These are phyloP conservation scores for Suhomyces sp. DNA, from an alignment of 805 yeast species.

Conservation along the genomic window DNA sequence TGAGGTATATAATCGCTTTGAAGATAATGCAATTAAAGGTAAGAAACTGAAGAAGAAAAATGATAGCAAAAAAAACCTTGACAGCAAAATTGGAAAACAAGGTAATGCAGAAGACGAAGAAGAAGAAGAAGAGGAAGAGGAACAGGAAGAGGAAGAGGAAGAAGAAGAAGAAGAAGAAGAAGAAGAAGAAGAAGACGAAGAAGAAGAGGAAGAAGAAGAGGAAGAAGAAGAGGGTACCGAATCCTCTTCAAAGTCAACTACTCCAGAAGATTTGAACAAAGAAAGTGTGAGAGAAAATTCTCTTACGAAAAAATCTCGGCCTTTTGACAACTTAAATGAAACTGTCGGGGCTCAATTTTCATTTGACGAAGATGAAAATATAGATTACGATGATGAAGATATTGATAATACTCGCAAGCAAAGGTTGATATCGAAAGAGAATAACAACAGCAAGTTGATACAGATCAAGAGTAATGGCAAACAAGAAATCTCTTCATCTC, in stretches of 20 bases:
- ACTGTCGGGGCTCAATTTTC: constrained; percentile 11
- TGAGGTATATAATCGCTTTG: constrained; percentile 8
- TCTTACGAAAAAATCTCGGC: constrained; percentile 6
- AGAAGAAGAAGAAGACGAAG: background rate
- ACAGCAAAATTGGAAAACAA: background rate
- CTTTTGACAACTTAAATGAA: constrained; percentile 7
- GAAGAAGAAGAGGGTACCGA: background rate
- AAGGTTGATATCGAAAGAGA: constrained; percentile 23
- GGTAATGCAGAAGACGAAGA: constrained; percentile 4
- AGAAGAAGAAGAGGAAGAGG: constrained; percentile 5
- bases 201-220: background rate
- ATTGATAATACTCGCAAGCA: constrained; percentile 24
- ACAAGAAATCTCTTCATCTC: constrained; percentile 23
- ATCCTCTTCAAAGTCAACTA: too few relatives aligned
- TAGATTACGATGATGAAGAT: constrained; percentile 14
- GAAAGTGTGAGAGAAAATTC: background rate
- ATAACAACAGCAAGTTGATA: constrained; percentile 21
- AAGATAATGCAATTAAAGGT: constrained; percentile 2
- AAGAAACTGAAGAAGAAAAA: constrained; percentile 4
- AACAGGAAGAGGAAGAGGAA: constrained; percentile 5
- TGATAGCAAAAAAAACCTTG: constrained; percentile 7
- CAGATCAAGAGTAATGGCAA: constrained; percentile 24
- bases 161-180: background rate
- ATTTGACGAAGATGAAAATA: constrained; percentile 12
- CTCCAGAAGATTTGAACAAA: too few relatives aligned